Conservation (phyloP, 2,329 filamentous ascomycete species). For the Fusarium tuaranense region DNA sequence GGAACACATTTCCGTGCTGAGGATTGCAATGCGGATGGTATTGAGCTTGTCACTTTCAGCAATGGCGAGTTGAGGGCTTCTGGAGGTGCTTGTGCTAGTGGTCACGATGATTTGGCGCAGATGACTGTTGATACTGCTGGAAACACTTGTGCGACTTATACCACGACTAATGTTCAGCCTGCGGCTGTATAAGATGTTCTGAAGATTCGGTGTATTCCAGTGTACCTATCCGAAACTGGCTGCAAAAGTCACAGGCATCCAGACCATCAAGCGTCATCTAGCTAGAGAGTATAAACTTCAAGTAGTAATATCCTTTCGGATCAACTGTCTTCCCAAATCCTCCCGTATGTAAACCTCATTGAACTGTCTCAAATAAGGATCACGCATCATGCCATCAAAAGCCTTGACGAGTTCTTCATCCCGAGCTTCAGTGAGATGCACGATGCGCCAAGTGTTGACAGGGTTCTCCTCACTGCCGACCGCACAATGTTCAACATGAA, state of each 20-base stretch:
- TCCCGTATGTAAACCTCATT: slow-evolving; percentile 10
- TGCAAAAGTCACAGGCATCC: not conserved
- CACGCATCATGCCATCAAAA: not conserved
- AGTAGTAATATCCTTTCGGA: not conserved
- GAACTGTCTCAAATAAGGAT: not conserved
- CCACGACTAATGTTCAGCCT: slow-evolving; percentile 16
- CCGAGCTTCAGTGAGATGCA: not conserved
- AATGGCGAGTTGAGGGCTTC: slow-evolving; percentile 23
- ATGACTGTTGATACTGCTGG: slow-evolving; percentile 21
- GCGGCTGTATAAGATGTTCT: slow-evolving; percentile 4
- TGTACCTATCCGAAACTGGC: not conserved
- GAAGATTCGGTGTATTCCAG: not conserved
- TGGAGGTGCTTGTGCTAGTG: slow-evolving; percentile 22
- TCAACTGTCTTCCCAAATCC: not conserved
- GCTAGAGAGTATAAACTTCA: not conserved
- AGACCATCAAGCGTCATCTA: not conserved
- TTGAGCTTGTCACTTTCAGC: slow-evolving; percentile 26
- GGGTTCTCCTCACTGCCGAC: not conserved
- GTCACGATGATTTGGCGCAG: slow-evolving; percentile 22
- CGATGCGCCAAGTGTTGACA: slow-evolving; percentile 2
- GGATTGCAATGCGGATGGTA: slow-evolving; percentile 18
- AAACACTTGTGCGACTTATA: slow-evolving; percentile 17
- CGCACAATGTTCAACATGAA: slow-evolving; percentile 3
- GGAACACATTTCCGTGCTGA: slow-evolving; percentile 30
- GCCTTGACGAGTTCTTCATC: not conserved